Base-by-base conservation (phyloP, 78 protist genomes). In the Speleostelium caveatum region DNA sequence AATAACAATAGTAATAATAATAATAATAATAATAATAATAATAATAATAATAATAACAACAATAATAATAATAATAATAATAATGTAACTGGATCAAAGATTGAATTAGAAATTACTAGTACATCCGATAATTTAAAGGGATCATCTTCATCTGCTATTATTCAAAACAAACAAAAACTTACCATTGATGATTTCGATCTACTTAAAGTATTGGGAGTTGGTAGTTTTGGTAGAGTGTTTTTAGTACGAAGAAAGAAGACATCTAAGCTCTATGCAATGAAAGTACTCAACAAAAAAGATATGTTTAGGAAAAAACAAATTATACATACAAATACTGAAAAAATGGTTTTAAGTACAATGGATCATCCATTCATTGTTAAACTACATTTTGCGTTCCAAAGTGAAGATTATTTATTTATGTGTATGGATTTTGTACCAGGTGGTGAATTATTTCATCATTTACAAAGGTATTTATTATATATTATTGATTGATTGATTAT, bases 401-500 rank as follows among this genome's bases (percentile, higher is more conserved):
- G 93, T n/a, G 93, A 63, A 19, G 88, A 77, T 19, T 69, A 32
- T 32, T 77, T 97, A 7, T 96, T 90, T 56, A 59, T 97, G 42
- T 96, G 96, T 55, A 83, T 97, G 98, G 98, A 96, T 73, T 97
- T 83, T 65, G 85, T 95, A 56, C 94, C 87, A 32, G 99, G 99
- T 22, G 99, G 99, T 22, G 97, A 75, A 72, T 38, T 85, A 2
- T 96, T 95, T 83, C 94, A 61, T 91, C 98, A 96, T 71, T 92
- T 96, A 12, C 94, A 97, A 83, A 77, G 69, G 59, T n/a, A n/a
- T n/a, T n/a, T n/a, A n/a, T n/a, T 58, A 83, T 36, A 5, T 39
- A 14, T 61, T 79, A 51, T 30, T 79, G n/a, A n/a, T 66, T 53
- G 7, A 76, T 60, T 58, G 5, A 36, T 53, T 38, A 5, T 76